phyloP scores from a whole-genome alignment of 192 early-diverging fungal genomes.

The Coemansia sp. region DNA sequence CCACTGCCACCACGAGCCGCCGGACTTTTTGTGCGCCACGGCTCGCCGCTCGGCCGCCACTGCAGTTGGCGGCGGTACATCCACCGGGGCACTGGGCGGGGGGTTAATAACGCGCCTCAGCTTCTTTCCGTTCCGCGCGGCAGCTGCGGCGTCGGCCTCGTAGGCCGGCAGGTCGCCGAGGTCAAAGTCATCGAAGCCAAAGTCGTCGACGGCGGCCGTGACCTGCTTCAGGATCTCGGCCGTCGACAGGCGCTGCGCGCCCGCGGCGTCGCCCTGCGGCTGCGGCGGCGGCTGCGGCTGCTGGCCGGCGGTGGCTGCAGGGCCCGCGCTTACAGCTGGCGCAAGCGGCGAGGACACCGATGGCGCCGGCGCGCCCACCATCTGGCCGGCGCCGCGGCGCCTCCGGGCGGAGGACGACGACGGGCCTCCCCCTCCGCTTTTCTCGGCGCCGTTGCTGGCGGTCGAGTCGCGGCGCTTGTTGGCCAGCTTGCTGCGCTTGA shows the following conservation, averaged over 20 bases:
- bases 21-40: constrained; percentile 43
- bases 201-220: constrained; percentile 38
- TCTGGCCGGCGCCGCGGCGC: background rate
- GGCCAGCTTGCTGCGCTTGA: constrained; percentile 51
- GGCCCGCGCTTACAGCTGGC: background rate
- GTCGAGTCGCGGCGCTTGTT: constrained; percentile 50
- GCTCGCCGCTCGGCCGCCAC: constrained; percentile 14
- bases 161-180: constrained; percentile 16
- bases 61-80: background rate
- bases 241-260: constrained; percentile 34
- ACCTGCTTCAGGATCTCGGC: constrained; percentile 48
- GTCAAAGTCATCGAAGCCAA: constrained; percentile 43
- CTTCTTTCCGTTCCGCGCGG: background rate
- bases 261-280: background rate
- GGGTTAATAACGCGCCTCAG: background rate
- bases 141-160: constrained; percentile 1
- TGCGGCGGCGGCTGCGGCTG: background rate
- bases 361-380: constrained; percentile 7
- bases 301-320: background rate
- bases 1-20: constrained; percentile 49
- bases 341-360: constrained; percentile 36
- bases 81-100: background rate
- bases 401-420: too few relatives aligned
- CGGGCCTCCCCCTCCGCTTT: constrained; percentile 2
- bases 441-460: background rate